Conservation (phyloP, 73 alveolate species). For the Strombidium stylifer region DNA sequence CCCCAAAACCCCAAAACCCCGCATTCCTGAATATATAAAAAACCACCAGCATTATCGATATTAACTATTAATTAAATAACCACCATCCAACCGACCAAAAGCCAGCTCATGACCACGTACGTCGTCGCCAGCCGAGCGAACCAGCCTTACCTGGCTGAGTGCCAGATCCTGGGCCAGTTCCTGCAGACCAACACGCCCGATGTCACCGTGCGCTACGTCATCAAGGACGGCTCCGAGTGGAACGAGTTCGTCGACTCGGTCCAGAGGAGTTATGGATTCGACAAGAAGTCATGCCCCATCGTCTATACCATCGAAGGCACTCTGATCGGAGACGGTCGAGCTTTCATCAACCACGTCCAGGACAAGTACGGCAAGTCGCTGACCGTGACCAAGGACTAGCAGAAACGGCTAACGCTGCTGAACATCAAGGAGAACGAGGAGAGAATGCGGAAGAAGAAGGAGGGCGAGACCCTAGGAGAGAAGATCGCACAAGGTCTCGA, state of each 20-base stretch:
- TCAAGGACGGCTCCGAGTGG: constrained; percentile 66
- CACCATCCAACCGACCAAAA: too few species aligned
- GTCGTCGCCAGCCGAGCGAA: constrained; percentile 55
- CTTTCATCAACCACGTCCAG: constrained; percentile 54
- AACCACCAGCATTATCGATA: too few species aligned
- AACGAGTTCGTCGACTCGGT: constrained; percentile 50
- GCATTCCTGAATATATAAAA: too few species aligned
- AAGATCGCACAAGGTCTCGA: constrained; percentile 30
- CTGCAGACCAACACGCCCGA: constrained; percentile 22
- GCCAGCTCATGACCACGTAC: constrained; percentile 35
- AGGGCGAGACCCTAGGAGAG: constrained; percentile 41
- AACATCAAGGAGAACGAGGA: constrained; percentile 47
- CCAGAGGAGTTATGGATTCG: constrained; percentile 58
- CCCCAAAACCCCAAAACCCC: too few species aligned
- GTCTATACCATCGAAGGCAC: constrained; percentile 67
- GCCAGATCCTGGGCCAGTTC: constrained; percentile 47
- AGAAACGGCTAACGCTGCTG: constrained; percentile 41
- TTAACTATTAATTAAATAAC: too few species aligned
- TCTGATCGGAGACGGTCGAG: constrained; percentile 62
- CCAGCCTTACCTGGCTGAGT: constrained; percentile 45
- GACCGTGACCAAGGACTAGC: constrained; percentile 39
- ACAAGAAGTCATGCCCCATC: constrained; percentile 55
- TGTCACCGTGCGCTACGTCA: constrained; percentile 38
- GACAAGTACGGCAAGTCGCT: constrained; percentile 45
- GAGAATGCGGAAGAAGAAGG: constrained; percentile 53